These are phyloP conservation scores for Closterium sp. DNA, from an alignment of 139 green algal genomes.

Conservation along the genomic window DNA sequence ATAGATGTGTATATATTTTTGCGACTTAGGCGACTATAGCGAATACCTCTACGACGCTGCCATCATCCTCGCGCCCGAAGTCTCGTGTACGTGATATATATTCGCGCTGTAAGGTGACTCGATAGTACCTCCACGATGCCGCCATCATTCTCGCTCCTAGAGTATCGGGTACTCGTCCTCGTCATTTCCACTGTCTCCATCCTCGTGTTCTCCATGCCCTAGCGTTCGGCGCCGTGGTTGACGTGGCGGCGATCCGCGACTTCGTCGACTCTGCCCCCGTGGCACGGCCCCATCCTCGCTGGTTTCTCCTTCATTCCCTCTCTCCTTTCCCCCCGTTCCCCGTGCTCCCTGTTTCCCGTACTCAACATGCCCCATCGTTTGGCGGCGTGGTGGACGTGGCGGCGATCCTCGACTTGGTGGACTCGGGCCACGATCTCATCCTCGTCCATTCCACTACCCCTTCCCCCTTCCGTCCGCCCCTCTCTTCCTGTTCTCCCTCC, in stretches of 20 bases:
- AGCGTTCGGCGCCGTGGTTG: background rate
- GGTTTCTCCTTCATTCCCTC: background rate
- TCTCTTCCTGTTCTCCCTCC: background rate
- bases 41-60: background rate
- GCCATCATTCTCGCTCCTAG: background rate
- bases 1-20: no score
- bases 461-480: background rate
- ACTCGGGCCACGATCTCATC: constrained; percentile 76
- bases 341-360: background rate
- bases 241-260: background rate
- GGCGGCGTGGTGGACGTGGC: constrained; percentile 59
- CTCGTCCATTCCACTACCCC: constrained; percentile 55
- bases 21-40: no score
- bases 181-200: background rate
- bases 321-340: background rate
- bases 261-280: background rate
- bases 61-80: background rate
- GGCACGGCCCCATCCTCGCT: no score
- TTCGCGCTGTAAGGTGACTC: background rate
- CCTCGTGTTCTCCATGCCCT: background rate
- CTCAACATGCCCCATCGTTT: background rate
- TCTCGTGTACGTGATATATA: background rate
- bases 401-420: constrained; percentile 78
- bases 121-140: constrained; percentile 29
- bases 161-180: background rate